Base-by-base conservation (phyloP, 1,284 basidiomycete species). In the Naganishia cerealis region DNA sequence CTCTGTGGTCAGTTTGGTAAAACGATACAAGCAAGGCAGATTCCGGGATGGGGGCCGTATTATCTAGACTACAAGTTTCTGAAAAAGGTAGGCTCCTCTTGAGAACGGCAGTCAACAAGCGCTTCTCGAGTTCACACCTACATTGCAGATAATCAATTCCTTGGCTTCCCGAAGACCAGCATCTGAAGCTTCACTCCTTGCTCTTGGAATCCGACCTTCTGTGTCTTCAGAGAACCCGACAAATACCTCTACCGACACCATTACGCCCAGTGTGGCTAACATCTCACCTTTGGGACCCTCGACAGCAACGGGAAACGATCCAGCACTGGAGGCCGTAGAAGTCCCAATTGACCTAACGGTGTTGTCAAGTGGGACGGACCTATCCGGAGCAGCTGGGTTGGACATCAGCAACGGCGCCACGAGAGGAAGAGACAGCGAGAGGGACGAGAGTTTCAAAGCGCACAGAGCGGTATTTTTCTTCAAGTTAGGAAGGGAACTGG, bases 391-490 rank as follows among this genome's bases (percentile, higher is more conserved):
- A 5, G 71, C 70, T 13, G 63, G 57, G 4, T 59, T 63, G 56
- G 55, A 48, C 54, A 67, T 71, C n/a, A 71, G 65, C 40, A 69
- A 75, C 58, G 71, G 68, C 67, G 50, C 65, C 26, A 48, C 69
- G 29, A 68, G 72, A 15, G 73, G 71, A 18, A 66, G 62, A 7
- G 72, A 73, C 21, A 69, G 38, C 42, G 78, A 78, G 57, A 68
- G 73, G 24, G 75, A 73, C 12, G 80, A 80, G 56, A 82, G 89
- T 76, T 93, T 95, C 75, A 90, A 90, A 75, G 92, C 93, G 18
- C 93, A 97, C 83, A 93, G 95, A 76, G 92, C 95, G 24, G 92
- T 94, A 0, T 99, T 98, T 85, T 99, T 99, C 85, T 99, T 98
- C 86, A 98, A 95, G 77, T 86, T 99, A 0, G 95, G 98, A 80